Evolutionary conservation across 1,139 yeast species (phyloP).

Genomic region (Komagataea norvegica): DNA sequence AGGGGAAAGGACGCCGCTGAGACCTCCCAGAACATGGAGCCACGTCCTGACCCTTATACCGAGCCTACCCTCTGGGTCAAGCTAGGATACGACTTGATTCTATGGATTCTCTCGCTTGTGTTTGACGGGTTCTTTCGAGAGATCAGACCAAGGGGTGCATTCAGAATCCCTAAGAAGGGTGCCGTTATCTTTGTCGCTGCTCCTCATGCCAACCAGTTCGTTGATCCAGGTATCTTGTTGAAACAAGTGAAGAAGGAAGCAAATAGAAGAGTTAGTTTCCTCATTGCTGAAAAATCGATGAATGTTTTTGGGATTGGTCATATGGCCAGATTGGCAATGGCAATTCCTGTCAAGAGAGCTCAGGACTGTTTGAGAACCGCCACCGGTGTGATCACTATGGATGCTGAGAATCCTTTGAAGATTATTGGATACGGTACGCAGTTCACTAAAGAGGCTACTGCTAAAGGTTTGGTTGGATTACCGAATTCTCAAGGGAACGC

Average conservation of each 20-base stretch:
- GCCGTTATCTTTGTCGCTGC: slow-evolving; percentile 95
- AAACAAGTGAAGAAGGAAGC: slow-evolving; percentile 72
- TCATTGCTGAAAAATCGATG: slow-evolving; percentile 83
- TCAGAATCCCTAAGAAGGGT: slow-evolving; percentile 74
- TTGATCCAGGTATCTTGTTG: slow-evolving; percentile 84
- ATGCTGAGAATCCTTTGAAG: slow-evolving; percentile 44
- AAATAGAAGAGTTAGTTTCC: slow-evolving; percentile 71
- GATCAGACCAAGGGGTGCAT: slow-evolving; percentile 87
- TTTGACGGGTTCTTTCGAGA: slow-evolving; percentile 76
- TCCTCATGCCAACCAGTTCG: slow-evolving; percentile 96
- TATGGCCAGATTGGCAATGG: slow-evolving; percentile 67
- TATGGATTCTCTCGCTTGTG: slow-evolving; percentile 42
- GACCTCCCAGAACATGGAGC: background rate
- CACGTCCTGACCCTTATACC: slow-evolving; percentile 6
- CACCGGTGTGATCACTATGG: slow-evolving; percentile 50
- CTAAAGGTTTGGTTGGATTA: slow-evolving; percentile 68
- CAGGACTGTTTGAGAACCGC: slow-evolving; percentile 73
- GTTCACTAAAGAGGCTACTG: slow-evolving; percentile 61
- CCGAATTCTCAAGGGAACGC: slow-evolving; percentile 78
- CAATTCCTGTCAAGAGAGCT: slow-evolving; percentile 89
- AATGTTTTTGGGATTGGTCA: slow-evolving; percentile 64
- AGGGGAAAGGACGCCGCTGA: slow-evolving; percentile 1
- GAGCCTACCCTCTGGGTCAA: slow-evolving; percentile 27
- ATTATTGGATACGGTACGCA: slow-evolving; percentile 64
- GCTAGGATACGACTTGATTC: slow-evolving; percentile 42